phyloP scores from a whole-genome alignment of 345 rosid species.

The Bruguiera sexangula region DNA sequence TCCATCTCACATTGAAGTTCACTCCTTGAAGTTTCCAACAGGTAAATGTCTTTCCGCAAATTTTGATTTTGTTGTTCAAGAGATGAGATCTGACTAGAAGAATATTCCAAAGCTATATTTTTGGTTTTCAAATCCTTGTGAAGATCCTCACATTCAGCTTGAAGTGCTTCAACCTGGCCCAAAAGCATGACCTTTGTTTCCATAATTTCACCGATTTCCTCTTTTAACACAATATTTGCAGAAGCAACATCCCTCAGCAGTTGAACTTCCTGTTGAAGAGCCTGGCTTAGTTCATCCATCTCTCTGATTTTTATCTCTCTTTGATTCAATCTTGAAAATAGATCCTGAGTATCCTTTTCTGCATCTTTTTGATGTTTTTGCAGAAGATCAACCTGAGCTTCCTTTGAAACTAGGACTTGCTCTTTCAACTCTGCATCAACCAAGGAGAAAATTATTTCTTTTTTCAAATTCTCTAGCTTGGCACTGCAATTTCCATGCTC shows the following conservation, averaged over 20 bases:
- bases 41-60: constrained; percentile 24
- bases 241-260: constrained; percentile 30
- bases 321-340: constrained; percentile 35
- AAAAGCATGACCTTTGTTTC: constrained; percentile 25
- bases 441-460: constrained; percentile 40
- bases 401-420: constrained; percentile 33
- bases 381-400: constrained; percentile 34
- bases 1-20: constrained; percentile 30
- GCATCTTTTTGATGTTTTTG: constrained; percentile 39
- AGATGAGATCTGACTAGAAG: constrained; percentile 17
- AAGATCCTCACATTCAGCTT: constrained; percentile 28
- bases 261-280: constrained; percentile 29
- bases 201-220: constrained; percentile 27
- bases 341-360: constrained; percentile 27
- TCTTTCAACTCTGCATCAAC: constrained; percentile 54
- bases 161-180: constrained; percentile 40
- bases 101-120: constrained; percentile 29
- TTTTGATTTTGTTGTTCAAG: constrained; percentile 32
- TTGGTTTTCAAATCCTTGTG: constrained; percentile 34
- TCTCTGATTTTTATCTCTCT: constrained; percentile 30
- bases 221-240: constrained; percentile 28
- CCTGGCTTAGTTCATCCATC: constrained; percentile 34
- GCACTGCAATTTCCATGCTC: constrained; percentile 30
- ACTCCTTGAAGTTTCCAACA: constrained; percentile 26
- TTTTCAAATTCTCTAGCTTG: constrained; percentile 47